Evolutionary conservation across 441 rosid genomes (phyloP), one percentile per base, ranked within the genome.

Genomic region (Flueggea neowawraea): DNA sequence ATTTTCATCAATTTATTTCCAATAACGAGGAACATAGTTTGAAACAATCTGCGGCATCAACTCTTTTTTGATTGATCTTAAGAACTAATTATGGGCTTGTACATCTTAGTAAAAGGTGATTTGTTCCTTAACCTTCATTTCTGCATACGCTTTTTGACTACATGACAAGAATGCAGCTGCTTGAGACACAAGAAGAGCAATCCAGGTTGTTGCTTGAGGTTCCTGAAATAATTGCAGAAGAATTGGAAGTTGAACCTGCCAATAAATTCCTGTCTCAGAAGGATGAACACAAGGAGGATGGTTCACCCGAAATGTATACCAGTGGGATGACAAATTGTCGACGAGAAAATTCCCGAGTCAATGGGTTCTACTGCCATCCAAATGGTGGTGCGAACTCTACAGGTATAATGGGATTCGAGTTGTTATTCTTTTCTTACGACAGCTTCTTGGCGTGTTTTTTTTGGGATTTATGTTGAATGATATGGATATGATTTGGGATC

Each of bases 171-270:
- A 57, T 56, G 74, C 49, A n/a, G 51, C 67, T 75, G 56, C 91
- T 85, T 58, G 60, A 58, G 66, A 74, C 52, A 32, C 82, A 83
- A 14, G 52, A 61, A 6, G 86, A 83, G 71, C 83, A 79, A 67
- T 69, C 75, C 16, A 77, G 84, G 43, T 64, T 81, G 55, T 68
- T 75, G 61, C 63, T 61, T 48, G 78, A 80, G 66, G 50, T 79
- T 67, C 85, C 86, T 3, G 54, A 79, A 61, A 76, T 83, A 52
- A 70, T 75, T 68, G 75, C 79, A 0, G 86, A 85, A 55, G 51
- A 45, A 17, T 44, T 52, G 41, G 74, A 75, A 58, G 39, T 55
- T 31, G 74, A 74, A 61, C 66, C 60, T 31, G 39, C 58, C 52
- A 44, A 52, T 10, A 60, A 70, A 62, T 48, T 58, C 52, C 49